Percentiles rank a stretch among this genome's conserved stretches.
Conservation (phyloP, 2,329 filamentous ascomycete genomes). For the Pestalotiopsis sp. region DNA sequence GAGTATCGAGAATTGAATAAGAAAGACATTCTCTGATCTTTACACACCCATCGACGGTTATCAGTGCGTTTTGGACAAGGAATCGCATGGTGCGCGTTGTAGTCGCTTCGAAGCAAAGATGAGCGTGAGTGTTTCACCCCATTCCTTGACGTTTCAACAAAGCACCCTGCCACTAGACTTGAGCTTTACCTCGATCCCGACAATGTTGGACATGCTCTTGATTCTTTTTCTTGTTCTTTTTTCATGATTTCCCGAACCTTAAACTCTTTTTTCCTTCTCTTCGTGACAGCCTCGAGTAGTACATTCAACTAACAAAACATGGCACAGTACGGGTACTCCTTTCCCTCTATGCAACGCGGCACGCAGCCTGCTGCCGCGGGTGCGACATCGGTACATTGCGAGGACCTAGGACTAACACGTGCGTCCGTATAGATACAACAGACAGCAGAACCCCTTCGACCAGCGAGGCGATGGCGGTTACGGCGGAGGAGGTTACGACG, state of each 20-base stretch:
- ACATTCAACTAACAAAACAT: constrained; percentile 39
- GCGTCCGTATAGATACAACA: constrained; percentile 51
- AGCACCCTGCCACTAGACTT: constrained; percentile 13
- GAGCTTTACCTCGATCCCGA: neutral
- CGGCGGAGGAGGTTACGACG: constrained; percentile 29
- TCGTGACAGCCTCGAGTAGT: constrained; percentile 22
- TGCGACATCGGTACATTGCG: constrained; percentile 7
- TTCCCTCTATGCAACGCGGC: constrained; percentile 17
- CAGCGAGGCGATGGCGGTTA: constrained; percentile 44
- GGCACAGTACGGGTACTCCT: constrained; percentile 57
- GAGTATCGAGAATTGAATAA: neutral
- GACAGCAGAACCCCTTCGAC: constrained; percentile 61
- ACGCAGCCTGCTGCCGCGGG: constrained; percentile 3
- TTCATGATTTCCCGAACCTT: constrained; percentile 6
- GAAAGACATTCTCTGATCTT: neutral
- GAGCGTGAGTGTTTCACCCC: constrained; percentile 50
- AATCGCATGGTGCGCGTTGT: neutral
- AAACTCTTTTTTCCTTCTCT: constrained; percentile 18
- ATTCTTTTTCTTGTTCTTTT: neutral
- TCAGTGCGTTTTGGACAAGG: constrained; percentile 2
- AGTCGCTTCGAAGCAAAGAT: constrained; percentile 34
- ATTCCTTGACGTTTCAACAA: constrained; percentile 27
- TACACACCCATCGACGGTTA: neutral
- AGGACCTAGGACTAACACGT: constrained; percentile 32
- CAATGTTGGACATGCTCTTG: neutral